phyloP scores from a whole-genome alignment of 176 grass and related monocot genomes.

The Oryza coarctata region DNA sequence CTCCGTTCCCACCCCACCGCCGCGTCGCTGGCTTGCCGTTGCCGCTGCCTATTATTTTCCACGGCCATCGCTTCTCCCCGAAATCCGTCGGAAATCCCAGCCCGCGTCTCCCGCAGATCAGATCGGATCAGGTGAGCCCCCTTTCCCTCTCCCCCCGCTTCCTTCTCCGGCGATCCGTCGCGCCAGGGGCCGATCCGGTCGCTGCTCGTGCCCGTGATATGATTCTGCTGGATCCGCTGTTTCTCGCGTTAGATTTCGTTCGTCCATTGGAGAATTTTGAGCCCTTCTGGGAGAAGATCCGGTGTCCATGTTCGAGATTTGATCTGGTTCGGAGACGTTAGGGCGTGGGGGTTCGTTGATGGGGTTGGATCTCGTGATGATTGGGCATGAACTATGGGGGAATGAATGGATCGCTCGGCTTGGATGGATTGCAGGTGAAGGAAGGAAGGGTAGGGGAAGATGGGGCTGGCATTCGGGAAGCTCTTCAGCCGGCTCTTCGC shows the following conservation, averaged over 20 bases:
- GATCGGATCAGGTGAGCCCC: not conserved
- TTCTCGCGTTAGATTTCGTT: no score
- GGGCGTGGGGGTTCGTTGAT: not conserved
- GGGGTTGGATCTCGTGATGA: not conserved
- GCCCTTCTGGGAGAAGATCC: not conserved
- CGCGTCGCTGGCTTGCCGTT: no score
- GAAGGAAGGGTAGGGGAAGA: not conserved
- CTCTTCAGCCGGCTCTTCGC: conserved; percentile 73
- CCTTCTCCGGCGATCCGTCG: no score
- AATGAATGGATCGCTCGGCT: not conserved
- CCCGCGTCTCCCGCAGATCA: not conserved
- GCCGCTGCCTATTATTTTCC: no score
- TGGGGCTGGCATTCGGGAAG: conserved; percentile 72
- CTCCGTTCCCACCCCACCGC: no score
- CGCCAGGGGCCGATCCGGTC: no score
- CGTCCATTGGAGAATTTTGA: no score
- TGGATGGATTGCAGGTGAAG: not conserved
- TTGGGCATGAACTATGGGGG: no score
- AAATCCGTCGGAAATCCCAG: no score
- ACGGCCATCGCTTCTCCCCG: not conserved
- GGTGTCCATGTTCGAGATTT: not conserved
- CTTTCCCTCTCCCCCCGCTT: no score
- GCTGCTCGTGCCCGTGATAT: no score
- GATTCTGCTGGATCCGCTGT: not conserved
- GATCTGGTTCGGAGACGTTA: no score